Conservation (phyloP, 1,139 yeast genomes). For the Saccharomyces hybrid region DNA sequence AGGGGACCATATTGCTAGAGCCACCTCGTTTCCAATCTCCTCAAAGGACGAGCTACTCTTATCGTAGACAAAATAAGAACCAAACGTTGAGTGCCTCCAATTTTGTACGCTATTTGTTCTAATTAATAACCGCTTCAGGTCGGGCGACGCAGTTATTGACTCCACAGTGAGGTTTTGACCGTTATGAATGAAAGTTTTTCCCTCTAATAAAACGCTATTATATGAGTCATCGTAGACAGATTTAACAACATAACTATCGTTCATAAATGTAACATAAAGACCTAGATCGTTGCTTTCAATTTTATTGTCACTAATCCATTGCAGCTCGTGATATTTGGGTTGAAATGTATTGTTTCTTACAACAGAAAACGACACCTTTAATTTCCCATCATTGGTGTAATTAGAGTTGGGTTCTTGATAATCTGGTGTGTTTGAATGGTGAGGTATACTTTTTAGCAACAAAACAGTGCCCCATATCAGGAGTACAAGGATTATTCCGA, state of each 20-base stretch:
- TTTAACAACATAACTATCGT: conserved; percentile 29
- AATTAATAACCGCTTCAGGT: conserved; percentile 48
- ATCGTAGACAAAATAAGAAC: conserved; percentile 60
- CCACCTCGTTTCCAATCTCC: conserved; percentile 29
- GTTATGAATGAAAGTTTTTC: conserved; percentile 38
- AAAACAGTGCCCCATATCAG: conserved; percentile 24
- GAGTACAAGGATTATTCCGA: conserved; percentile 16
- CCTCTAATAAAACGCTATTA: conserved; percentile 42
- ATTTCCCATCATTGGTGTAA: conserved; percentile 16
- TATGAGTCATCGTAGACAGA: conserved; percentile 40
- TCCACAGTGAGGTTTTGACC: conserved; percentile 42
- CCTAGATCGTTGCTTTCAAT: conserved; percentile 31
- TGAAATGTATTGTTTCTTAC: conserved; percentile 45
- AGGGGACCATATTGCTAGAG: conserved; percentile 74
- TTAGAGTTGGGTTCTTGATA: conserved; percentile 11
- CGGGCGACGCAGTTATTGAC: conserved; percentile 53
- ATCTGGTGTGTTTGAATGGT: not conserved
- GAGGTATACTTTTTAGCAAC: conserved; percentile 11
- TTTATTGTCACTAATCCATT: conserved; percentile 51
- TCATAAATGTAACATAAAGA: conserved; percentile 28
- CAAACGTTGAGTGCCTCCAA: conserved; percentile 79
- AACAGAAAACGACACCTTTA: conserved; percentile 33
- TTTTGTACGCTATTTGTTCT: conserved; percentile 50
- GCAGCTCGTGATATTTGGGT: conserved; percentile 46
- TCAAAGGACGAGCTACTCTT: conserved; percentile 32